These are phyloP conservation scores for Colletotrichum echinochloae DNA, from an alignment of 2,329 filamentous ascomycete species.

Conservation along the genomic window DNA sequence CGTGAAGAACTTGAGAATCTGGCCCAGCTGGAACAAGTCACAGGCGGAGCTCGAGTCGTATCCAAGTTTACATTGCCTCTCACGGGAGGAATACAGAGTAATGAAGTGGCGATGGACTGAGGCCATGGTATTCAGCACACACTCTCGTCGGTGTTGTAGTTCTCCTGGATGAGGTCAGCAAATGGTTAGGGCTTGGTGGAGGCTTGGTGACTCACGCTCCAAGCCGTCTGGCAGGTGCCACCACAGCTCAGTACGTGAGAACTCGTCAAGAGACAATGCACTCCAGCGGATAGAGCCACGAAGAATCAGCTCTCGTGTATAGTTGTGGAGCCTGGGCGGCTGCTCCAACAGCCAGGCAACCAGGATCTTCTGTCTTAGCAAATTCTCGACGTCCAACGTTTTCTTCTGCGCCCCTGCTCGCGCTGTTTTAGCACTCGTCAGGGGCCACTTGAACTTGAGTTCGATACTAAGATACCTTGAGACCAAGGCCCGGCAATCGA, in stretches of 20 bases:
- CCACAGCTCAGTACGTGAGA: constrained; percentile 64
- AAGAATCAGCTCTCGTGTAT: constrained; percentile 74
- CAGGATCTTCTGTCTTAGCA: constrained; percentile 76
- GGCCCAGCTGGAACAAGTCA: constrained; percentile 82
- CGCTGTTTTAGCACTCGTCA: constrained; percentile 53
- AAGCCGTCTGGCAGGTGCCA: constrained; percentile 78
- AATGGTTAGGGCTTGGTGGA: not conserved
- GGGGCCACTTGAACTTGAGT: constrained; percentile 67
- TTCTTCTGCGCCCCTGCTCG: constrained; percentile 52
- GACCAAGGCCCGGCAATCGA: constrained; percentile 71
- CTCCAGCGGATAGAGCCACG: constrained; percentile 73
- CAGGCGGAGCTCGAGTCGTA: constrained; percentile 80
- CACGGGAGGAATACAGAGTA: constrained; percentile 74
- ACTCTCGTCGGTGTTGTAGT: constrained; percentile 73
- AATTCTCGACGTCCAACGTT: constrained; percentile 68
- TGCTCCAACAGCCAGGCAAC: constrained; percentile 75
- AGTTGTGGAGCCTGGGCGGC: constrained; percentile 68
- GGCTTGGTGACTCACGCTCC: constrained; percentile 64
- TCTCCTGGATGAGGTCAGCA: constrained; percentile 62
- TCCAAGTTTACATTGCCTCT: constrained; percentile 76
- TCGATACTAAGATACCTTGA: constrained; percentile 63
- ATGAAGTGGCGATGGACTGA: constrained; percentile 78
- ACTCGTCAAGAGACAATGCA: constrained; percentile 51
- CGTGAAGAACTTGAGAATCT: constrained; percentile 79
- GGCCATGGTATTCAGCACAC: constrained; percentile 75